A percentile compares a stretch with the other conserved stretches of the same genome.
Evolutionary conservation across 495 filamentous ascomycete genomes (phyloP).

Genomic region (Annulohypoxylon moriforme): DNA sequence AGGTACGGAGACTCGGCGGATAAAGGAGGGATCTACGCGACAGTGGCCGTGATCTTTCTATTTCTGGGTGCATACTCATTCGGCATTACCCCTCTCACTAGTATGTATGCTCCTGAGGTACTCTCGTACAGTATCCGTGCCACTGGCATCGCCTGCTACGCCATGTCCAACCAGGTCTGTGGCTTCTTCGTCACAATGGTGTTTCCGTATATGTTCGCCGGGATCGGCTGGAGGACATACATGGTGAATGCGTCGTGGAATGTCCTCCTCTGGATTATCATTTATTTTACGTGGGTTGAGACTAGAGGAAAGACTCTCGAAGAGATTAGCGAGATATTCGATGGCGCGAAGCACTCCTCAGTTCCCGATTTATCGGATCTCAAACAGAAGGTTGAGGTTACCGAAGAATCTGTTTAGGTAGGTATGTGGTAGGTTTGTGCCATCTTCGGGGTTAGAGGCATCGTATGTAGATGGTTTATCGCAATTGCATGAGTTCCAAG

Average conservation of each 20-base stretch:
- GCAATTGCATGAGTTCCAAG: too few relatives aligned
- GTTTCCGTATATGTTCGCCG: background rate
- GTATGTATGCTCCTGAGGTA: background rate
- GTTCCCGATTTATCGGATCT: too few relatives aligned
- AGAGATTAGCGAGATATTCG: background rate
- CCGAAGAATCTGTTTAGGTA: too few relatives aligned
- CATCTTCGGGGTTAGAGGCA: too few relatives aligned
- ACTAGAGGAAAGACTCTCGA: background rate
- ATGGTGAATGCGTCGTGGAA: constrained; percentile 2
- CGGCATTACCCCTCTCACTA: background rate
- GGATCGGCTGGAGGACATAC: background rate
- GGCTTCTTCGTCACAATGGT: background rate
- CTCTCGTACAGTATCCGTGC: background rate
- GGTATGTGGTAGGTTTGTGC: too few relatives aligned
- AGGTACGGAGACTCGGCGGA: background rate
- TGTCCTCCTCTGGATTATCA: background rate
- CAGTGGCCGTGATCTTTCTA: background rate
- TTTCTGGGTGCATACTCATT: background rate
- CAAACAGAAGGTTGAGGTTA: too few relatives aligned
- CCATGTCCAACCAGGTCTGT: background rate
- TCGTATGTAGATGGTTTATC: too few relatives aligned
- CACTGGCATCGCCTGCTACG: background rate
- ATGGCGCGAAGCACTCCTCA: background rate
- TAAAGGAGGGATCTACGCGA: background rate
- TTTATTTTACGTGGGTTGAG: background rate